Evolutionary conservation across 371 early-diverging fungal species (phyloP).

Genomic region (Mortierella sp.): DNA sequence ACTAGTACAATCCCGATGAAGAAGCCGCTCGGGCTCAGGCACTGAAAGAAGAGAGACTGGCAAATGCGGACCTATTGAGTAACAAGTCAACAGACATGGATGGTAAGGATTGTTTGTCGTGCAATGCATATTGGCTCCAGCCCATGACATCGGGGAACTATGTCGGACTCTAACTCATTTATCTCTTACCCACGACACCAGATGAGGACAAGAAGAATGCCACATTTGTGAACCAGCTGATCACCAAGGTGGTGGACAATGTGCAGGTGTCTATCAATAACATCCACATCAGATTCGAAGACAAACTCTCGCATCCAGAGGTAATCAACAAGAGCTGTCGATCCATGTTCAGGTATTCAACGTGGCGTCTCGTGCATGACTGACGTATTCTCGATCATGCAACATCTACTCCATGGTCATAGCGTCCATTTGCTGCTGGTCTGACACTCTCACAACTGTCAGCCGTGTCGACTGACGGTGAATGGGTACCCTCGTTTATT

Average conservation of each 20-base stretch:
- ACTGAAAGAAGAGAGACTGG: constrained; percentile 86
- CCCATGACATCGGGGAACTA: too few species aligned
- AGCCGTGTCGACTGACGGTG: constrained; percentile 90
- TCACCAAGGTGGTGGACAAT: constrained; percentile 95
- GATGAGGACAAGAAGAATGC: constrained; percentile 76
- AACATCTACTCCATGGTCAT: not conserved
- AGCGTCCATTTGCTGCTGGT: constrained; percentile 91
- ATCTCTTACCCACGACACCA: not conserved
- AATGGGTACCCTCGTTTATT: constrained; percentile 88
- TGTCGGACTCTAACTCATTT: too few species aligned
- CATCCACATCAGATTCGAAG: constrained; percentile 97
- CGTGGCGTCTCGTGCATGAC: not conserved
- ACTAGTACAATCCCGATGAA: constrained; percentile 80
- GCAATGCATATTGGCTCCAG: too few species aligned
- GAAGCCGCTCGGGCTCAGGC: constrained; percentile 83
- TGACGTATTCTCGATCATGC: not conserved
- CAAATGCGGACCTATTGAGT: constrained; percentile 78
- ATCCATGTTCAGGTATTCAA: not conserved
- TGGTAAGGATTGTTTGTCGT: constrained; percentile 24
- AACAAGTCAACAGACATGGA: constrained; percentile 56
- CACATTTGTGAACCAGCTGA: constrained; percentile 85
- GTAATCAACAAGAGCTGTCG: too few species aligned
- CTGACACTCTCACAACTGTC: constrained; percentile 91
- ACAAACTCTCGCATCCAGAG: constrained; percentile 77
- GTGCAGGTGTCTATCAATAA: constrained; percentile 94